phyloP scores from a whole-genome alignment of 345 rosid genomes.

The Gossypium sturtianum region DNA sequence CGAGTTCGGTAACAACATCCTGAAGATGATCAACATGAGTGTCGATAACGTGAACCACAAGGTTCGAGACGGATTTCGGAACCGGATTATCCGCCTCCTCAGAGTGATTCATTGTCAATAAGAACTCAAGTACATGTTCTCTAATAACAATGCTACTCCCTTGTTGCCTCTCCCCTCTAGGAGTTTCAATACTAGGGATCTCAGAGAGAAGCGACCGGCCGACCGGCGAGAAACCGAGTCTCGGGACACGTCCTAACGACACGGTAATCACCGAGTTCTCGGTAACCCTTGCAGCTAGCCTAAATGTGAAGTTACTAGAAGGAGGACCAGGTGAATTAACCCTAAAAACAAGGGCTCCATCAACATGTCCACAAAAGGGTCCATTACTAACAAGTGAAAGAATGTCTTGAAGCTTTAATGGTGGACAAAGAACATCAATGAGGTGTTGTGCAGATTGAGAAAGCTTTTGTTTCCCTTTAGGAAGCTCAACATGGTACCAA shows the following conservation, averaged over 20 bases:
- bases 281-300: slow-evolving; percentile 88
- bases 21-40: slow-evolving; percentile 93
- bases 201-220: slow-evolving; percentile 83
- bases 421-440: slow-evolving; percentile 88
- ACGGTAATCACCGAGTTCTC: slow-evolving; percentile 86
- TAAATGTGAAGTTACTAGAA: slow-evolving; percentile 69
- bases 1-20: slow-evolving; percentile 78
- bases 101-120: slow-evolving; percentile 93
- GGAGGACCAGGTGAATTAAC: slow-evolving; percentile 92
- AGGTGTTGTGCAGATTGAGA: slow-evolving; percentile 82
- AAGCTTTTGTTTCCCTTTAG: slow-evolving; percentile 72
- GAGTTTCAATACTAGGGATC: slow-evolving; percentile 78
- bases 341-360: slow-evolving; percentile 93
- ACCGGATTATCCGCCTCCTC: slow-evolving; percentile 99
- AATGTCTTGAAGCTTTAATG: slow-evolving; percentile 92
- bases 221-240: slow-evolving; percentile 76
- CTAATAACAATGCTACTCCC: slow-evolving; percentile 70
- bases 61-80: slow-evolving; percentile 78
- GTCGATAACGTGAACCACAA: slow-evolving; percentile 80
- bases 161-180: slow-evolving; percentile 47
- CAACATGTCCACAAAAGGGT: slow-evolving; percentile 87
- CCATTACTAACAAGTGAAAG: slow-evolving; percentile 88
- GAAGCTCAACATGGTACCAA: slow-evolving; percentile 95
- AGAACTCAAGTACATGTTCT: slow-evolving; percentile 96
- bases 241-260: slow-evolving; percentile 88